Base-by-base conservation (phyloP, 148 eudicot species). In the Silene latifolia region DNA sequence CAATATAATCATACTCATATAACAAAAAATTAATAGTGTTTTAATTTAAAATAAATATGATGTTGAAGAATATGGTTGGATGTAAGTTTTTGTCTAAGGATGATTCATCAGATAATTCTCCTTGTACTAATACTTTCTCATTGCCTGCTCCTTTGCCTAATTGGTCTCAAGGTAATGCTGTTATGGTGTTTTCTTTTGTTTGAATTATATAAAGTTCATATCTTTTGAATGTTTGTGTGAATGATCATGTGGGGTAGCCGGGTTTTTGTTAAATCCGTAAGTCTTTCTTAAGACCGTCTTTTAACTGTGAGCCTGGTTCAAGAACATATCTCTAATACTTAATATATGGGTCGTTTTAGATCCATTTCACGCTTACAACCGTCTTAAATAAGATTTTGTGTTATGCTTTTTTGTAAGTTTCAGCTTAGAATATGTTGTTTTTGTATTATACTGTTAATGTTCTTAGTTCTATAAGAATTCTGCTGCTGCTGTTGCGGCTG, bases 121-220 rank as follows among this genome's bases (percentile, higher is more conserved):
- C 71, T 42, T 10, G 21, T 42, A 23, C 8, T 4, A 44, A 44
- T 21, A 67, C 71, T 67, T 67, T 67, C 29, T 69, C 61, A 53
- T 87, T 93, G 42, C 93, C 98, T 60, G 83, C 87, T 59, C 89
- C 98, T 48, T 74, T 89, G 72, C 91, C 98, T 7, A 79, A 84
- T 21, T 93, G 98, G 98, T 93, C 96, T 80, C 71, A 69, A 81
- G 98, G 98, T 93, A 71, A 25, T 57, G 3, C n/a, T 17, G 8
- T 9, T 19, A 11, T 18, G 67, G 51, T 11, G 3, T n/a, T 10
- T 65, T 63, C 7, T 23, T 9, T 21, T 19, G 24, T 2, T 15
- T 39, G 35, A 10, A 19, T 62, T 62, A 0, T 62, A 24, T 23
- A 12, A 62, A 62, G 14, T 62, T 62, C 15, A 62, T 20, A 24